phyloP scores from a whole-genome alignment of 2,329 filamentous ascomycete genomes.

The Colletotrichum sp. region DNA sequence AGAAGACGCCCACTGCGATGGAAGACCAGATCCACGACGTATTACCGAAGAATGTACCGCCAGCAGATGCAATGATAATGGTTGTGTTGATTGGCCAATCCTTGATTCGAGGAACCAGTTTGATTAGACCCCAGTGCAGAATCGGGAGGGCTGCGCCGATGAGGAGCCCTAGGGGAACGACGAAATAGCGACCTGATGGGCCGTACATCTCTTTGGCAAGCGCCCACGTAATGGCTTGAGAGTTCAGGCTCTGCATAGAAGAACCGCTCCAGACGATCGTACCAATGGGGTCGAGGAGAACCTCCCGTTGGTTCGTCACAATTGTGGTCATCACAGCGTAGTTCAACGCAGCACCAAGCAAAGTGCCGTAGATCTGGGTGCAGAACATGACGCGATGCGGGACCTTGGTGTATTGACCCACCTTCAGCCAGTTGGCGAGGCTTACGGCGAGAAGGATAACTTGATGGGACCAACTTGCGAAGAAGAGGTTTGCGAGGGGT shows the following conservation, averaged over 20 bases:
- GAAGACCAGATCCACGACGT: conserved; percentile 37
- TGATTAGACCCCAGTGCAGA: conserved; percentile 32
- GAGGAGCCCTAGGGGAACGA: conserved; percentile 42
- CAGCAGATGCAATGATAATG: conserved; percentile 45
- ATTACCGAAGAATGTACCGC: conserved; percentile 42
- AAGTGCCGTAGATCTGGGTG: conserved; percentile 44
- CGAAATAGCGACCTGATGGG: conserved; percentile 37
- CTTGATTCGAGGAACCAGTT: conserved; percentile 25
- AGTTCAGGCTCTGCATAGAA: conserved; percentile 50
- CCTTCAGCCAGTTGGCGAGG: conserved; percentile 33
- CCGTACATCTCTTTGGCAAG: conserved; percentile 48
- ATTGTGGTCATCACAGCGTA: conserved; percentile 52
- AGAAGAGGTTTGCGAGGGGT: conserved; percentile 48
- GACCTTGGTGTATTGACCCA: conserved; percentile 41
- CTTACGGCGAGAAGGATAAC: conserved; percentile 36
- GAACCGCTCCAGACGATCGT: conserved; percentile 53
- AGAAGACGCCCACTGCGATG: conserved; percentile 36
- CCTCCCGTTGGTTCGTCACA: conserved; percentile 42
- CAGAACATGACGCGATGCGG: conserved; percentile 42
- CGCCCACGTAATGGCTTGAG: conserved; percentile 31
- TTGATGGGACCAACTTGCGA: conserved; percentile 38
- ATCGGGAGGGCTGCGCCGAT: conserved; percentile 47
- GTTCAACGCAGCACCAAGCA: conserved; percentile 48
- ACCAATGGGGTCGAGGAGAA: conserved; percentile 43
- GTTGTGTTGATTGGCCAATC: conserved; percentile 39